phyloP scores from a whole-genome alignment of 176 grass and related monocot species.

The Typha latifolia region DNA sequence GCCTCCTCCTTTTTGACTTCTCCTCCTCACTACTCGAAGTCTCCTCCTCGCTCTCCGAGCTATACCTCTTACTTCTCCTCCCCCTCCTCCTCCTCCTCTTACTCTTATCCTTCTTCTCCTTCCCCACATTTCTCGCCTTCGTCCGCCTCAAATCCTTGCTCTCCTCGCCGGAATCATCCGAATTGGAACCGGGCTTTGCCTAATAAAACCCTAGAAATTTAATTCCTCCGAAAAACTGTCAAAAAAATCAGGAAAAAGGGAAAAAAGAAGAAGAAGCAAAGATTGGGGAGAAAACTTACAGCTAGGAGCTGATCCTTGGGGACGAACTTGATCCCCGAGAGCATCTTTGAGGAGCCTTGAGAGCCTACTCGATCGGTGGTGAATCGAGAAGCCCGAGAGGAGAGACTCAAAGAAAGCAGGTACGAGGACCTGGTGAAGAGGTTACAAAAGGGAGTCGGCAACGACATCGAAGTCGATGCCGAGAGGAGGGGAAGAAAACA shows the following conservation, averaged over 20 bases:
- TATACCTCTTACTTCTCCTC: constrained; percentile 17
- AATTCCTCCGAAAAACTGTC: background rate
- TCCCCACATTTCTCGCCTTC: constrained; percentile 2
- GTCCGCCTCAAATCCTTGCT: constrained; percentile 4
- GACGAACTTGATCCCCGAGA: constrained; percentile 2
- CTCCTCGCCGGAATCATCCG: constrained; percentile 24
- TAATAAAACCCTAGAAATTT: constrained; percentile 6
- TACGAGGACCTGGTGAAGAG: background rate
- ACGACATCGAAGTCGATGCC: too few relatives aligned
- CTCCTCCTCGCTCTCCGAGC: constrained; percentile 10
- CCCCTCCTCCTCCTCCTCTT: constrained; percentile 21
- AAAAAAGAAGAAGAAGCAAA: background rate
- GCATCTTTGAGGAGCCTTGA: background rate
- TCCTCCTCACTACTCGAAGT: constrained; percentile 14
- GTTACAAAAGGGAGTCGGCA: too few relatives aligned
- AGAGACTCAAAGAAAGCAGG: background rate
- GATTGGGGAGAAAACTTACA: background rate
- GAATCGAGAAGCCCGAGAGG: background rate
- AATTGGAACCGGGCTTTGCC: constrained; percentile 25
- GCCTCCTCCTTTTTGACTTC: constrained; percentile 12
- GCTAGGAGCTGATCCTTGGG: background rate
- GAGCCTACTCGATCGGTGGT: background rate
- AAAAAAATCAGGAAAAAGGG: background rate
- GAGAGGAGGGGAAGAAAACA: too few relatives aligned
- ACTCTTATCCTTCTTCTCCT: constrained; percentile 25